Percentiles rank a stretch among this genome's conserved stretches.
phyloP scores from a whole-genome alignment of 805 yeast species.

The Candida sakaeoensis region DNA sequence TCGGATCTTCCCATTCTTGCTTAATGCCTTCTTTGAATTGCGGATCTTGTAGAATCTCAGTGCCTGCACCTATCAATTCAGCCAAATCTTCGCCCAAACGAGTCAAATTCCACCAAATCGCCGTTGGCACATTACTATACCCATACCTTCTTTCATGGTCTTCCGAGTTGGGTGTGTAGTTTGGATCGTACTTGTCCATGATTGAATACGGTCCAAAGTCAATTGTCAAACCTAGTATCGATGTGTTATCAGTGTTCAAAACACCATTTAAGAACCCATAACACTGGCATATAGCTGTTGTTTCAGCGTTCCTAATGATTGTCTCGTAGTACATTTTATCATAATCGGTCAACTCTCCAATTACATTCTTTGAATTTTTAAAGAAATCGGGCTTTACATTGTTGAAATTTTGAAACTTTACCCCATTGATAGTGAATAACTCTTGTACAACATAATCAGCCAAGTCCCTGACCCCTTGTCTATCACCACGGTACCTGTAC shows the following conservation, averaged over 20 bases:
- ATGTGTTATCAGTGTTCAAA: slow-evolving; percentile 89
- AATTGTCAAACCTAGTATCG: slow-evolving; percentile 80
- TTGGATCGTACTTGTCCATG: slow-evolving; percentile 78
- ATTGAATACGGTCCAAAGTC: slow-evolving; percentile 96
- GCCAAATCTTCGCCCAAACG: slow-evolving; percentile 82
- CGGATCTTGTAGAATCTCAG: slow-evolving; percentile 40
- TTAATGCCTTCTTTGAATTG: slow-evolving; percentile 37
- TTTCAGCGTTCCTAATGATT: slow-evolving; percentile 66
- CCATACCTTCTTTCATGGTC: slow-evolving; percentile 71
- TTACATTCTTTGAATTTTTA: slow-evolving; percentile 15
- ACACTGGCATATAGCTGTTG: slow-evolving; percentile 82
- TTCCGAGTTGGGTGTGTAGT: slow-evolving; percentile 86
- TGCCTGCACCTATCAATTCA: slow-evolving; percentile 74
- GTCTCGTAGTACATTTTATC: slow-evolving; percentile 71
- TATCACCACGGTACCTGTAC: slow-evolving; percentile 68
- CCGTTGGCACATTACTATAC: slow-evolving; percentile 77
- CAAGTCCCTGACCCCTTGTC: slow-evolving; percentile 55
- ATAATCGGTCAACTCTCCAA: slow-evolving; percentile 51
- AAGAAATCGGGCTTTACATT: slow-evolving; percentile 21
- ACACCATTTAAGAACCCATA: slow-evolving; percentile 95
- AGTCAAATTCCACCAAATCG: slow-evolving; percentile 91
- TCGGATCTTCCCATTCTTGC: slow-evolving; percentile 46
- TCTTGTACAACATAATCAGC: slow-evolving; percentile 72
- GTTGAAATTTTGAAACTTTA: slow-evolving; percentile 26
- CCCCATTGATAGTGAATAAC: slow-evolving; percentile 43